These are phyloP conservation scores for Carex parvula DNA, from an alignment of 176 grass and related monocot species.

Conservation along the genomic window DNA sequence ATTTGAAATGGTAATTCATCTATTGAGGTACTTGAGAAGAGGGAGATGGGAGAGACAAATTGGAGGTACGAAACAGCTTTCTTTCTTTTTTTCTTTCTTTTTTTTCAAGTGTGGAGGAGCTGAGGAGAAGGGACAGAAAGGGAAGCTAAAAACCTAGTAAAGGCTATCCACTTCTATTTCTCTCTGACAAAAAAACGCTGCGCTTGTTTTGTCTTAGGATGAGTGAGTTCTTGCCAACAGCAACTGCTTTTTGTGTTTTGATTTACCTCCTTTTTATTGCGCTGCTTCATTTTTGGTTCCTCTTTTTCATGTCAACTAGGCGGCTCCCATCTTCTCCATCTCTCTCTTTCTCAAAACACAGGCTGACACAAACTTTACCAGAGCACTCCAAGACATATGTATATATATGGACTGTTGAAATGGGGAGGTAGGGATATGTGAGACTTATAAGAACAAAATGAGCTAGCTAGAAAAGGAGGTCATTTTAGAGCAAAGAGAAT, in stretches of 20 bases:
- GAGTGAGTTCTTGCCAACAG: background rate
- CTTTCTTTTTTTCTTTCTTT: too few species aligned
- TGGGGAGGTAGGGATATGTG: background rate
- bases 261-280: constrained; percentile 16
- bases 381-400: background rate
- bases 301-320: constrained; percentile 14
- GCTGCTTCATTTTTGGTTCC: background rate
- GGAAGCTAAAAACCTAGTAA: constrained; percentile 18
- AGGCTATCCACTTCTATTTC: constrained; percentile 16
- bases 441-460: background rate
- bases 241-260: background rate
- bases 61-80: constrained; percentile 20
- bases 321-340: background rate
- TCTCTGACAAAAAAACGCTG: background rate
- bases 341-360: background rate
- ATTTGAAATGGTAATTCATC: background rate
- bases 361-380: background rate
- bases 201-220: constrained; percentile 26
- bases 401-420: background rate
- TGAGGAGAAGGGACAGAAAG: constrained; percentile 8
- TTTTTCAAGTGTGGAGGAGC: constrained; percentile 3
- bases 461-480: background rate
- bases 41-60: background rate
- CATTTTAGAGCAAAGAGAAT: background rate
- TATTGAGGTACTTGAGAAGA: background rate